phyloP scores from a whole-genome alignment of 345 rosid species.

The Fremontodendron californicum region DNA sequence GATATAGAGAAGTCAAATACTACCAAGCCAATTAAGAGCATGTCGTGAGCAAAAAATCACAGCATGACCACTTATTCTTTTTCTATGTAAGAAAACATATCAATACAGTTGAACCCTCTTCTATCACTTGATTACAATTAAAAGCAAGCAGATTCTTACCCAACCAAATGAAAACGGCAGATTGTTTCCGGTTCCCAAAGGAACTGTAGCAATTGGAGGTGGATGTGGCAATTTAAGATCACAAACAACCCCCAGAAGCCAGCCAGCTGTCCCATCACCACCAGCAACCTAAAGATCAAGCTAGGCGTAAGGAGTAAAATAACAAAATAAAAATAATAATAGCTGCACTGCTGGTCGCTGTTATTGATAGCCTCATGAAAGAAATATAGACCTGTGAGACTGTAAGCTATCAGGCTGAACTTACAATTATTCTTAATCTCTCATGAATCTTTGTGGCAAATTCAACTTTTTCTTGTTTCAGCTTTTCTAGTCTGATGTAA shows the following conservation, averaged over 20 bases:
- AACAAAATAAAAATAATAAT: not conserved
- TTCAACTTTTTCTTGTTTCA: constrained; percentile 39
- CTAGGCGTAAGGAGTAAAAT: not conserved
- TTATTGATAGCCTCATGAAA: not conserved
- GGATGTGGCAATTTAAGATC: constrained; percentile 83
- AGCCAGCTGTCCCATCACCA: constrained; percentile 98
- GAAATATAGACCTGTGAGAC: not conserved
- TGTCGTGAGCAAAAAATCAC: not conserved
- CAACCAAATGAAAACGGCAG: constrained; percentile 95
- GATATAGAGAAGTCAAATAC: not conserved
- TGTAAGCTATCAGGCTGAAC: constrained; percentile 18
- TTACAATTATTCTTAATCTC: constrained; percentile 65
- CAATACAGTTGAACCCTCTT: not conserved
- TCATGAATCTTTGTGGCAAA: constrained; percentile 45
- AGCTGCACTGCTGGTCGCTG: not conserved
- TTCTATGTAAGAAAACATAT: not conserved
- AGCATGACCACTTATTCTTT: not conserved
- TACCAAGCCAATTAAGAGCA: not conserved
- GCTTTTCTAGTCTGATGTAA: constrained; percentile 58
- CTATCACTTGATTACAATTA: not conserved
- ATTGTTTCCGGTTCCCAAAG: constrained; percentile 96
- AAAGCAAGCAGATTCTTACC: constrained; percentile 42
- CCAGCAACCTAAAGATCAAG: constrained; percentile 69
- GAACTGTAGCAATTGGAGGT: constrained; percentile 92
- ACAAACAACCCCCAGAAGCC: constrained; percentile 94